A percentile compares a stretch with the other conserved stretches of the same genome.
Evolutionary conservation across 2,329 filamentous ascomycete genomes (phyloP).

Genomic region (Knoxdaviesia capensis): DNA sequence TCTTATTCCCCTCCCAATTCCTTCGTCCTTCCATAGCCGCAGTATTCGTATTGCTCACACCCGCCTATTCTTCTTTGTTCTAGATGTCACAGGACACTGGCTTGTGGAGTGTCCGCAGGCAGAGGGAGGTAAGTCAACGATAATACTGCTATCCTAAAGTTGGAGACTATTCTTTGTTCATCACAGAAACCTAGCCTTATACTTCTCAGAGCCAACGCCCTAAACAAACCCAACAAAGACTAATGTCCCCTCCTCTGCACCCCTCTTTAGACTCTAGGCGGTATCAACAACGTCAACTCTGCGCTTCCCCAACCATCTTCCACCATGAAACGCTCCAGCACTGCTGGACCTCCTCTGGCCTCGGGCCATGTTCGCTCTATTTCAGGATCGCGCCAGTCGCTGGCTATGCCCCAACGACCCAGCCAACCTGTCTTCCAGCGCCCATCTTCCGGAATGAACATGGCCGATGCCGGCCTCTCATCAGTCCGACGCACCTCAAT

Average conservation of each 20-base stretch:
- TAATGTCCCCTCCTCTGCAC: not conserved
- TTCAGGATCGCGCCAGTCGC: slow-evolving; percentile 68
- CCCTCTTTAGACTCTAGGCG: slow-evolving; percentile 55
- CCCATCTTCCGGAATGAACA: slow-evolving; percentile 62
- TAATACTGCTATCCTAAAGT: not conserved
- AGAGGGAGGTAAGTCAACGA: slow-evolving; percentile 52
- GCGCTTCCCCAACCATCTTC: slow-evolving; percentile 80
- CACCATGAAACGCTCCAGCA: slow-evolving; percentile 82
- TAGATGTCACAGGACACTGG: slow-evolving; percentile 76
- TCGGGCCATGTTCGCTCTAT: slow-evolving; percentile 59
- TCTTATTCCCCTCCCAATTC: no score
- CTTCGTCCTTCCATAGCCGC: no score
- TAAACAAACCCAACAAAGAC: not conserved
- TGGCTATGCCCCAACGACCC: slow-evolving; percentile 55
- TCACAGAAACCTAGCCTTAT: not conserved
- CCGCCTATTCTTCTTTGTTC: no score
- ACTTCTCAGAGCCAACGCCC: not conserved
- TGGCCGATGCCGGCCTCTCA: slow-evolving; percentile 60
- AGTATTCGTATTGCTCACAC: no score
- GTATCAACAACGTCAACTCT: slow-evolving; percentile 55
- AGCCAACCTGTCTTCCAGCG: slow-evolving; percentile 76
- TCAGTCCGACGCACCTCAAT: slow-evolving; percentile 70
- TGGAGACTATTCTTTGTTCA: no score
- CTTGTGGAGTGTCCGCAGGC: slow-evolving; percentile 79
- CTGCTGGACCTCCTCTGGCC: slow-evolving; percentile 42